Conservation (phyloP, 2,329 filamentous ascomycete genomes). For the Zymoseptoria passerinii region DNA sequence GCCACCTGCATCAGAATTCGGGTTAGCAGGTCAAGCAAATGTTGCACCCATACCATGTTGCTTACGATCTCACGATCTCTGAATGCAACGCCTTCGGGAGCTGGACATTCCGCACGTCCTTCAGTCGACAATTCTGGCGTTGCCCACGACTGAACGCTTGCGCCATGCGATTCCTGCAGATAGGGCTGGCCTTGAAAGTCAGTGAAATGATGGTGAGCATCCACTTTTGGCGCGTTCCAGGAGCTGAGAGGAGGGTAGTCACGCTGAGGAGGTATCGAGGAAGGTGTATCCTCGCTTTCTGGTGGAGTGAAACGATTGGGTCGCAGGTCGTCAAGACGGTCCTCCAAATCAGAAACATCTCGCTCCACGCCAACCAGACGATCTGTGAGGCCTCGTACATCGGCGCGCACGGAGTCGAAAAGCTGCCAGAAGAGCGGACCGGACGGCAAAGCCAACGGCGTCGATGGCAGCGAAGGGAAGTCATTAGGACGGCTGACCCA, state of each 20-base stretch:
- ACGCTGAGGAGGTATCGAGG: neutral
- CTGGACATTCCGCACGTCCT: neutral
- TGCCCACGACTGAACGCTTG: neutral
- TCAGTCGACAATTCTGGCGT: neutral
- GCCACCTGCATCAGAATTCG: neutral
- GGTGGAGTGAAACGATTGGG: slow-evolving; percentile 14
- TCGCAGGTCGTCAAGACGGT: slow-evolving; percentile 15
- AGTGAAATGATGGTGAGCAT: neutral
- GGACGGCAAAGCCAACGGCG: slow-evolving; percentile 8
- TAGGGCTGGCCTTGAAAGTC: neutral
- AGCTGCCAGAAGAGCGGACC: slow-evolving; percentile 20
- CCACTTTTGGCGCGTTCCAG: neutral
- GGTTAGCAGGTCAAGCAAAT: neutral
- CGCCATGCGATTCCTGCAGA: neutral
- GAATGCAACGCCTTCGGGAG: slow-evolving; percentile 19
- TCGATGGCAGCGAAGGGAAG: neutral
- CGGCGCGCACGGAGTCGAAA: slow-evolving; percentile 16
- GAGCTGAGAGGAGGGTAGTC: neutral
- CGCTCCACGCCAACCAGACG: slow-evolving; percentile 16
- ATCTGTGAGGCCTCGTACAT: slow-evolving; percentile 11
- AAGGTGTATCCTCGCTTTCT: slow-evolving; percentile 8
- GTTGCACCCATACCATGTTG: neutral
- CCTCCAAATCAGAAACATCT: slow-evolving; percentile 18
- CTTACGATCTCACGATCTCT: slow-evolving; percentile 21
- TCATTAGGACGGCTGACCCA: neutral